A percentile compares a stretch with the other conserved stretches of the same genome.
These are phyloP conservation scores for Malus asiatica DNA, from an alignment of 306 rosid genomes.

Conservation along the genomic window DNA sequence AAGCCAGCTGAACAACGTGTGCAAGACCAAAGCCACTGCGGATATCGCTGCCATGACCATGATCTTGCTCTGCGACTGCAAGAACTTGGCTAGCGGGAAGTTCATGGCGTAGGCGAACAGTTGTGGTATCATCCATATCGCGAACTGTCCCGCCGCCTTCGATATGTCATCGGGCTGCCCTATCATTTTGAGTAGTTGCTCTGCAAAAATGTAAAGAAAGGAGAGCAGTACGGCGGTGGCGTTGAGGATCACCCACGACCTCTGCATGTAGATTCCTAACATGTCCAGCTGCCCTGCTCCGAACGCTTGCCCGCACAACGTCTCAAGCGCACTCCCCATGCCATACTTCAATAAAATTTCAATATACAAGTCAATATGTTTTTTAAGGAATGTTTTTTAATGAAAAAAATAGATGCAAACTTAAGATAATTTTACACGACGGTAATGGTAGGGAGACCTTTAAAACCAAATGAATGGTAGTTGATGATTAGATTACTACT, in stretches of 20 bases:
- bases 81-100: slow-evolving; percentile 68
- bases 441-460: too few species aligned
- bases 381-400: too few species aligned
- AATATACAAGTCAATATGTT: too few species aligned
- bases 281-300: slow-evolving; percentile 74
- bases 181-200: slow-evolving; percentile 33
- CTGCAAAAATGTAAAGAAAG: slow-evolving; percentile 52
- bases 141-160: slow-evolving; percentile 59
- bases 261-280: slow-evolving; percentile 85
- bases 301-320: slow-evolving; percentile 82
- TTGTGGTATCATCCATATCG: slow-evolving; percentile 88
- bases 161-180: slow-evolving; percentile 66
- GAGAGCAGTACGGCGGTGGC: slow-evolving; percentile 30
- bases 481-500: too few species aligned
- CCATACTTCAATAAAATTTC: slow-evolving; percentile 40
- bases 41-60: slow-evolving; percentile 82
- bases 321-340: slow-evolving; percentile 92
- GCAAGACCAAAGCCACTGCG: slow-evolving; percentile 44
- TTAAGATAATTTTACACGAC: too few species aligned
- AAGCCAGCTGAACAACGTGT: slow-evolving; percentile 64
- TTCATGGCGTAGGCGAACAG: slow-evolving; percentile 74
- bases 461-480: too few species aligned
- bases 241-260: slow-evolving; percentile 74
- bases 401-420: too few species aligned
- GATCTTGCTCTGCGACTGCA: slow-evolving; percentile 85